Evolutionary conservation across 768 basidiomycete genomes (phyloP), one percentile per base, ranked within the genome.

Genomic region (Lactarius sp.): DNA sequence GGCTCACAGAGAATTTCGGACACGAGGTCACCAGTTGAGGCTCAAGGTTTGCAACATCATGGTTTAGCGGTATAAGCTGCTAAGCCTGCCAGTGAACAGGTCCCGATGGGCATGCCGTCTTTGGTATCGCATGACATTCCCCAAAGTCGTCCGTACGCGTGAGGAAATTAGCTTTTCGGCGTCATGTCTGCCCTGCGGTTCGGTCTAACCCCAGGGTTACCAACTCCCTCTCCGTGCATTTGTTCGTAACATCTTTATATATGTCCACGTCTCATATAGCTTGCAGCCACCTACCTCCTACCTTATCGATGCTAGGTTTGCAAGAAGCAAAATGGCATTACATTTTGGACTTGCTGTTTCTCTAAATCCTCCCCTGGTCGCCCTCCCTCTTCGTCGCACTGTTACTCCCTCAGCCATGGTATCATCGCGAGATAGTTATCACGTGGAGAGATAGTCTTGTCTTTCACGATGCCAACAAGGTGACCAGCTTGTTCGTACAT

Each of bases 381-480:
- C 78, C 87, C 6, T 78, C 83, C 2, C 80, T 98, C 18, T 98
- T 95, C 75, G 83, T 92, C 54, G 92, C n/a, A 4, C 95, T 92
- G 92, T 71, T 98, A 97, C 71, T 91, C 91, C 68, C 81, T 98
- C 27, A 90, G 93, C 0, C 88, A 97, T 72, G 97, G 94, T 0
- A 84, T 90, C 0, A 81, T 97, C 37, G 94, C 92, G 0, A 92
- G 90, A 94, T 95, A 0, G 94, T 98, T 53, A 92, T 98, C 69
- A 98, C 96, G 10, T 99, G 97, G 97, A 83, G 97, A 14, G 41
- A 2, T 71, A 95, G 92, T 68, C 85, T 98, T 22, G 97, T 99
- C 3, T 99, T 98, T 78, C 97, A 99, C 71, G 94, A 96, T 70
- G 82, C 85, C 61, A 96, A 99, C 74, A 98, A 98, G 75, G 91